These are phyloP conservation scores for Candida pseudofarinosa DNA, from an alignment of 805 yeast genomes.

Conservation along the genomic window DNA sequence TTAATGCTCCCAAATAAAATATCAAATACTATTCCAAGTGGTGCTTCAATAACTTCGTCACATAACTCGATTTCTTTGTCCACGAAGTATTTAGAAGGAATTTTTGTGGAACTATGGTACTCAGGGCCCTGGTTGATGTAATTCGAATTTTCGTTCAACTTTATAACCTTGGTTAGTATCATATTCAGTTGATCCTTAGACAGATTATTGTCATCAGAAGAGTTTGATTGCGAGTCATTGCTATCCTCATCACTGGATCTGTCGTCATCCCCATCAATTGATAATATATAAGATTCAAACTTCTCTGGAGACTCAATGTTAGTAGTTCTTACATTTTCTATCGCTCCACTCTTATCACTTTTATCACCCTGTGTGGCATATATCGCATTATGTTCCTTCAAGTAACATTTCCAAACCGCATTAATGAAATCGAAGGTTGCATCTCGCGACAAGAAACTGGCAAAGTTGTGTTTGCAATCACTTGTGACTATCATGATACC, in stretches of 20 bases:
- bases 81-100: constrained; percentile 42
- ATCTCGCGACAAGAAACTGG: constrained; percentile 83
- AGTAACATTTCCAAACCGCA: constrained; percentile 55
- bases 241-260: constrained; percentile 24
- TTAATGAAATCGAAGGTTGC: constrained; percentile 66
- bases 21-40: constrained; percentile 71
- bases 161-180: constrained; percentile 21
- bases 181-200: constrained; percentile 1
- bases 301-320: constrained; percentile 17
- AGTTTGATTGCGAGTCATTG: constrained; percentile 15
- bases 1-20: constrained; percentile 63
- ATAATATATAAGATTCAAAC: constrained; percentile 30
- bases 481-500: constrained; percentile 73
- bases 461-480: constrained; percentile 69
- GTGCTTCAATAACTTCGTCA: constrained; percentile 55
- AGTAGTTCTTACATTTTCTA: constrained; percentile 9
- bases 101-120: constrained; percentile 54
- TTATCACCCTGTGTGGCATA: constrained; percentile 9
- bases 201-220: neutral
- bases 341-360: constrained; percentile 2
- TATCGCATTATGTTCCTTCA: constrained; percentile 1
- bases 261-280: constrained; percentile 43
- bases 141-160: constrained; percentile 33
- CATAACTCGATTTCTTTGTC: constrained; percentile 44
- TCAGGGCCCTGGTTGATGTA: constrained; percentile 61